Conservation (phyloP, 805 yeast species). For the Cyberlindnera maritima region DNA sequence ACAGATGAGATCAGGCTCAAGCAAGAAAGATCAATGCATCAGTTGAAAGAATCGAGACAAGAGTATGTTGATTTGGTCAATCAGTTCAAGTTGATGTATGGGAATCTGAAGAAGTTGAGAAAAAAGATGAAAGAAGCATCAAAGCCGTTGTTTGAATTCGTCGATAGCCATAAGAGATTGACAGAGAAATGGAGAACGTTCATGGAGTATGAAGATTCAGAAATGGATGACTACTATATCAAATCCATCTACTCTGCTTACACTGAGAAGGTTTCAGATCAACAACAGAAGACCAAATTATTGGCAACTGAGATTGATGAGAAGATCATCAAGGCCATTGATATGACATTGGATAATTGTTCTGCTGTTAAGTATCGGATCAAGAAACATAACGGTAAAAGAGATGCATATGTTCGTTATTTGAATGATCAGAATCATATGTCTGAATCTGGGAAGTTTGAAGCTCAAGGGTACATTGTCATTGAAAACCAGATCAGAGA, state of each 20-base stretch:
- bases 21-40: neutral
- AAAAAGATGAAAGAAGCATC: slow-evolving; percentile 17
- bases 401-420: slow-evolving; percentile 32
- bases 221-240: slow-evolving; percentile 20
- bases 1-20: neutral
- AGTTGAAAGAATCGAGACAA: slow-evolving; percentile 2
- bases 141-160: slow-evolving; percentile 12
- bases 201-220: slow-evolving; percentile 26
- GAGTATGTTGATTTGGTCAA: slow-evolving; percentile 8
- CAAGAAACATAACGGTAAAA: slow-evolving; percentile 31
- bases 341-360: slow-evolving; percentile 25
- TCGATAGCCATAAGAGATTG: slow-evolving; percentile 16
- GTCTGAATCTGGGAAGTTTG: slow-evolving; percentile 4
- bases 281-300: slow-evolving; percentile 29
- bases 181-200: slow-evolving; percentile 30
- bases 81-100: slow-evolving; percentile 9
- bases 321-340: slow-evolving; percentile 30
- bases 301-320: slow-evolving; percentile 27
- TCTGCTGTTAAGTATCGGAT: slow-evolving; percentile 25
- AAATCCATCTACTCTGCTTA: slow-evolving; percentile 30
- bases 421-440: slow-evolving; percentile 6
- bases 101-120: slow-evolving; percentile 20
- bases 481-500: slow-evolving; percentile 27
- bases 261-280: slow-evolving; percentile 25
- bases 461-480: slow-evolving; percentile 23